Evolutionary conservation across 345 rosid genomes (phyloP).

Genomic region (Moringa oleifera): DNA sequence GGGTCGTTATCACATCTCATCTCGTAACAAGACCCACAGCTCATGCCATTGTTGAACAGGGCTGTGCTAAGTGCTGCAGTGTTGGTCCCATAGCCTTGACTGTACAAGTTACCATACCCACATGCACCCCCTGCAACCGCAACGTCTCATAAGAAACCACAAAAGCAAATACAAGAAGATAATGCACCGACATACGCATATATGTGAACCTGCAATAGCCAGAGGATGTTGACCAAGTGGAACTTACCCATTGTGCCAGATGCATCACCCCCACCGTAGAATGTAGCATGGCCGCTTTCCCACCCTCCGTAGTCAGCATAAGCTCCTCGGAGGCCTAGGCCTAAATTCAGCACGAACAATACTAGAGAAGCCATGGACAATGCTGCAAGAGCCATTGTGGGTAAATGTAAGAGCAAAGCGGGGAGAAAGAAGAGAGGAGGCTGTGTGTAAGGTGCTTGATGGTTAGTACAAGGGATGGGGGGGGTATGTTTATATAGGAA

Average conservation of each 20-base stretch:
- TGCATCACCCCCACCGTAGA: constrained; percentile 79
- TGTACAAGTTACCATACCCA: constrained; percentile 64
- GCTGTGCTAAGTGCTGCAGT: constrained; percentile 81
- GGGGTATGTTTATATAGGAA: constrained; percentile 21
- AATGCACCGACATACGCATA: too few relatives aligned
- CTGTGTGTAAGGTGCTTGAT: constrained; percentile 5
- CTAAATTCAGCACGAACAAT: constrained; percentile 18
- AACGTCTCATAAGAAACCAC: too few relatives aligned
- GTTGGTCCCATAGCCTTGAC: constrained; percentile 79
- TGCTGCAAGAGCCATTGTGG: constrained; percentile 27
- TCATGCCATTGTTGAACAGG: constrained; percentile 69
- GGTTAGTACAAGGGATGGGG: constrained; percentile 1
- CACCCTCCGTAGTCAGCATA: constrained; percentile 63
- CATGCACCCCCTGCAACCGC: constrained; percentile 65
- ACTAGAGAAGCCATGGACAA: constrained; percentile 23
- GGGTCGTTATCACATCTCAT: constrained; percentile 62
- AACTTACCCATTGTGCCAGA: constrained; percentile 79
- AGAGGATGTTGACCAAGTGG: too few relatives aligned
- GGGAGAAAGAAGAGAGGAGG: not conserved
- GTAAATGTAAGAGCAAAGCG: constrained; percentile 2
- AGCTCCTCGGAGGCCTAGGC: constrained; percentile 27
- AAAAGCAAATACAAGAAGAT: too few relatives aligned
- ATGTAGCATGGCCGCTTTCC: constrained; percentile 68
- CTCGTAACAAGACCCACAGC: constrained; percentile 75
- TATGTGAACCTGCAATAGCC: too few relatives aligned